A percentile compares a stretch with the other conserved stretches of the same genome.
Evolutionary conservation across 257 asterid species (phyloP).

Genomic region (Solanum etuberosum): DNA sequence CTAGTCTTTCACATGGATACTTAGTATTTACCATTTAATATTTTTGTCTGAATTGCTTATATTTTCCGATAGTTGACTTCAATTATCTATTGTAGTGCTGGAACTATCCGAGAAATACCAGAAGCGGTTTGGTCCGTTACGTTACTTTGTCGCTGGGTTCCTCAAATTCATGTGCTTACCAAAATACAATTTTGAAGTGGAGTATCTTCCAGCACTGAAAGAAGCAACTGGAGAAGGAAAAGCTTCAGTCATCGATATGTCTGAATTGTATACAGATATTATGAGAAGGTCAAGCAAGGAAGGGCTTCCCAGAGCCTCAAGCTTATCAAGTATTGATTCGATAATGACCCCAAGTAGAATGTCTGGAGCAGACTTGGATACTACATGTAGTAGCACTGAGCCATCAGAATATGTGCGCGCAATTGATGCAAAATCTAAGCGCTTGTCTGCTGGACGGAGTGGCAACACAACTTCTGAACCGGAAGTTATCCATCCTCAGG

Average conservation of each 20-base stretch:
- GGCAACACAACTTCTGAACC: slow-evolving; percentile 55
- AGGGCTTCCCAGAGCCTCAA: slow-evolving; percentile 93
- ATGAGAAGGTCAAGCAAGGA: slow-evolving; percentile 92
- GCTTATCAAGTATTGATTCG: slow-evolving; percentile 91
- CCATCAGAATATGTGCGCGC: slow-evolving; percentile 96
- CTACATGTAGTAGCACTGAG: slow-evolving; percentile 75
- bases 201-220: slow-evolving; percentile 67
- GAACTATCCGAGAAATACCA: slow-evolving; percentile 94
- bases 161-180: slow-evolving; percentile 92
- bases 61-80: background rate
- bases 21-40: background rate
- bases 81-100: slow-evolving; percentile 44
- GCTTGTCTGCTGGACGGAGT: slow-evolving; percentile 68
- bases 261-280: slow-evolving; percentile 81
- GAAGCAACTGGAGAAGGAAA: slow-evolving; percentile 43
- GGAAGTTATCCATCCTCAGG: slow-evolving; percentile 86
- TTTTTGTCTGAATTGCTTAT: background rate
- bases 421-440: slow-evolving; percentile 80
- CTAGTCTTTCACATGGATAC: background rate
- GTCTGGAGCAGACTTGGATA: slow-evolving; percentile 65
- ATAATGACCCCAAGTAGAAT: slow-evolving; percentile 79
- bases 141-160: slow-evolving; percentile 92
- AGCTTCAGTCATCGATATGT: slow-evolving; percentile 56
- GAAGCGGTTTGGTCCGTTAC: slow-evolving; percentile 88
- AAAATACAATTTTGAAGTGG: slow-evolving; percentile 81